A percentile compares a stretch with the other conserved stretches of the same genome.
Evolutionary conservation across 306 rosid genomes (phyloP).

Genomic region (Fragaria iinumae): DNA sequence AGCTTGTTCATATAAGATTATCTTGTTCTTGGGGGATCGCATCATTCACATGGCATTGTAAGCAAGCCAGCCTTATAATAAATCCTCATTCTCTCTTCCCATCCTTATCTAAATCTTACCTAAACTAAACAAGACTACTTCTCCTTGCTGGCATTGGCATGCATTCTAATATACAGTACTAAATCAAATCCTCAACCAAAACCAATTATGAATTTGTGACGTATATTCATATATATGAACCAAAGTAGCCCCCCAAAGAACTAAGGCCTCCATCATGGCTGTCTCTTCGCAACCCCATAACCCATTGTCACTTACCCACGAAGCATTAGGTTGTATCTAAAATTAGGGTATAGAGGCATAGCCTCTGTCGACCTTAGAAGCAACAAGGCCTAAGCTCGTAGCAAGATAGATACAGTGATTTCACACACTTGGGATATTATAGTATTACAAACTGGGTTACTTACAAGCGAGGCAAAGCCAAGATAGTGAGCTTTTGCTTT

Average conservation of each 20-base stretch:
- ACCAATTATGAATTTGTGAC: slow-evolving; percentile 17
- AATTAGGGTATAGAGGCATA: slow-evolving; percentile 20
- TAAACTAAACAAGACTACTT: slow-evolving; percentile 7
- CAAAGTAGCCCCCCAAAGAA: slow-evolving; percentile 12
- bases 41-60: background rate
- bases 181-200: slow-evolving; percentile 12
- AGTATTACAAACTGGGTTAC: background rate
- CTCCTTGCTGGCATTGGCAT: slow-evolving; percentile 3
- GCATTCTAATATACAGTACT: slow-evolving; percentile 10
- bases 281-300: slow-evolving; percentile 29
- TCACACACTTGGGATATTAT: slow-evolving; percentile 27
- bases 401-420: background rate
- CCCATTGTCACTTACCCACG: slow-evolving; percentile 12
- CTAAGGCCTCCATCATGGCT: slow-evolving; percentile 35
- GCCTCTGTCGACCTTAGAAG: slow-evolving; percentile 47
- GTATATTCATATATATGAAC: background rate
- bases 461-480: background rate
- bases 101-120: slow-evolving; percentile 34
- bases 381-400: slow-evolving; percentile 29
- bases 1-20: background rate
- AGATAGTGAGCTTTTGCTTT: background rate
- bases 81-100: slow-evolving; percentile 22
- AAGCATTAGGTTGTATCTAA: slow-evolving; percentile 8
- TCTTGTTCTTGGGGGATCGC: background rate
- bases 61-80: background rate